Evolutionary conservation across 441 rosid species (phyloP).

Genomic region (Isatis lusitanica): DNA sequence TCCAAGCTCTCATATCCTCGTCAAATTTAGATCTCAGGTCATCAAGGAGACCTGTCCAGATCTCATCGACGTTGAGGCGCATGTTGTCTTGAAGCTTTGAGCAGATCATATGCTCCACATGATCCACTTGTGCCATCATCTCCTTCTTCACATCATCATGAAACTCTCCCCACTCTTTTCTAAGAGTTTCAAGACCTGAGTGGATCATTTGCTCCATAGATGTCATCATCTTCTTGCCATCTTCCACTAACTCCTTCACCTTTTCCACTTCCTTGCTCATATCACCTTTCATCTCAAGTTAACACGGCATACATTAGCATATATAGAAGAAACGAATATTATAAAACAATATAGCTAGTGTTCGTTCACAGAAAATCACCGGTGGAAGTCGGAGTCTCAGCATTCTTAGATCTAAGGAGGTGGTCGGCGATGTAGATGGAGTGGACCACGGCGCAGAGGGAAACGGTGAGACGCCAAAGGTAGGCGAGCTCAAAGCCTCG

Average conservation of each 20-base stretch:
- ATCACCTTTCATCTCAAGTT: slow-evolving; percentile 10
- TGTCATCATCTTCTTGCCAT: slow-evolving; percentile 12
- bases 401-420: slow-evolving; percentile 15
- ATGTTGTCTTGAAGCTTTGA: slow-evolving; percentile 5
- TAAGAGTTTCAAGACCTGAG: slow-evolving; percentile 15
- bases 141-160: slow-evolving; percentile 23
- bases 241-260: slow-evolving; percentile 14
- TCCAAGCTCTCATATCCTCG: neutral
- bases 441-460: slow-evolving; percentile 19
- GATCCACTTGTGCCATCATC: neutral
- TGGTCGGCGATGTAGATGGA: slow-evolving; percentile 1
- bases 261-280: neutral
- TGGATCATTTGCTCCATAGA: slow-evolving; percentile 12
- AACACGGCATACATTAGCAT: neutral
- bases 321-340: neutral
- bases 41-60: neutral
- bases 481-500: slow-evolving; percentile 19
- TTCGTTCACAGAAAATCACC: slow-evolving; percentile 6
- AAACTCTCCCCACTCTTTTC: slow-evolving; percentile 12
- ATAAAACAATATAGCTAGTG: neutral
- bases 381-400: neutral
- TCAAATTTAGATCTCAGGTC: neutral
- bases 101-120: slow-evolving; percentile 4
- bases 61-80: slow-evolving; percentile 1
- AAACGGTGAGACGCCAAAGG: slow-evolving; percentile 26